Evolutionary conservation across 495 filamentous ascomycete genomes (phyloP), one percentile per base, ranked within the genome.

Genomic region (Annulohypoxylon moriforme): DNA sequence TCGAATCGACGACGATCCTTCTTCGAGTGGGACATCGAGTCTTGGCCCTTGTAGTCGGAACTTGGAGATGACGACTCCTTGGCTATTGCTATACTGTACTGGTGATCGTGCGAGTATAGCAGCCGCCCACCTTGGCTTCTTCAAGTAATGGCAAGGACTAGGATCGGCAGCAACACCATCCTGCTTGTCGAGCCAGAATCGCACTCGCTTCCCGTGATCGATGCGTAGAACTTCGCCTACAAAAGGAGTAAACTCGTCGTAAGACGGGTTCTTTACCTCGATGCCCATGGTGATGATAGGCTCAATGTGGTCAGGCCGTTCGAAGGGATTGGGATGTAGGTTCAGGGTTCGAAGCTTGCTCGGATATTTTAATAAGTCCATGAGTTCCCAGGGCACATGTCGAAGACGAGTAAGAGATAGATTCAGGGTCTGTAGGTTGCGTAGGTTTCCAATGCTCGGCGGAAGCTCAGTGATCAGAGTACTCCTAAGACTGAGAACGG

Each of bases 331-430:
- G 2, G 85, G 84, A 46, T 82, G 81, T 33, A 84, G 66, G 13
- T 71, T 71, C 14, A 87, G 58, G 0, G 64, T 77, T 1, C 59
- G 60, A 14, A 87, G 77, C 40, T 75, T 79, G 57, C 72, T 68
- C 7, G 72, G 80, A 11, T 49, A 77, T 10, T 80, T 78, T 40
- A 94, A 77, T 2, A 94, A 78, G 57, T 82, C 80, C 1, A 94
- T 81, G 0, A 95, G 76, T 72, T 94, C 92, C 77, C 84, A 91
- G 0, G 93, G 93, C 5, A 97, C 85, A 59, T 79, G 88, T 4
- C 81, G 81, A 8, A 97, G 83, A n/a, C 78, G 73, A 69, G 96
- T 96, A 47, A 90, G 84, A 5, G 90, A 86, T 13, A 97, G 64
- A 60, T 94, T 94, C 7, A 96, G 83, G 31, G 89, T 85, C 71